These are phyloP conservation scores for Euphrasia confusa DNA, from an alignment of 257 asterid genomes.

Conservation along the genomic window DNA sequence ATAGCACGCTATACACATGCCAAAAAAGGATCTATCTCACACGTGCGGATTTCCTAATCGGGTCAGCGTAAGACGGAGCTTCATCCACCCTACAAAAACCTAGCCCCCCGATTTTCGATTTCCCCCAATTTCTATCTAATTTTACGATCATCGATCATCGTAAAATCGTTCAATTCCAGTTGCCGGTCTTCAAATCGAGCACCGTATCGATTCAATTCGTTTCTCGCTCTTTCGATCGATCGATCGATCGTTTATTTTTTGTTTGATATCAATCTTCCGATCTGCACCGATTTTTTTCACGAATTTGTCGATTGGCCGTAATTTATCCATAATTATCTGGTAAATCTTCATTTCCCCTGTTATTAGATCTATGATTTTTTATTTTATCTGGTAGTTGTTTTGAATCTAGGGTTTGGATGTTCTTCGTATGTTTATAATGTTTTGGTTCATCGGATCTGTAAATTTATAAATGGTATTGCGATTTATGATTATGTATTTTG, in stretches of 20 bases:
- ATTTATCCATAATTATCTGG: neutral
- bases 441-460: constrained; percentile 27
- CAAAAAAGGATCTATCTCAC: neutral
- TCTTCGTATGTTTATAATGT: constrained; percentile 20
- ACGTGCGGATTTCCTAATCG: constrained; percentile 35
- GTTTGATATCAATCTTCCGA: constrained; percentile 27
- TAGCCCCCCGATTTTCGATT: constrained; percentile 27
- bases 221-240: constrained; percentile 33
- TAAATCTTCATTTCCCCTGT: constrained; percentile 21
- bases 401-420: constrained; percentile 40
- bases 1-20: constrained; percentile 18
- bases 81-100: constrained; percentile 36
- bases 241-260: constrained; percentile 15
- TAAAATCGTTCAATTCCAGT: constrained; percentile 19
- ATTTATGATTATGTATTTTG: constrained; percentile 11
- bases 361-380: neutral
- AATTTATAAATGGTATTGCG: constrained; percentile 33
- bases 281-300: constrained; percentile 25
- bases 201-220: constrained; percentile 21
- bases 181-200: constrained; percentile 25
- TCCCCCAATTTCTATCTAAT: constrained; percentile 28
- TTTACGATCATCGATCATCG: neutral
- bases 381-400: constrained; percentile 18
- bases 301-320: neutral
- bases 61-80: constrained; percentile 36